Base-by-base conservation (phyloP, 495 filamentous ascomycete species). In the Penicillium odoratum region DNA sequence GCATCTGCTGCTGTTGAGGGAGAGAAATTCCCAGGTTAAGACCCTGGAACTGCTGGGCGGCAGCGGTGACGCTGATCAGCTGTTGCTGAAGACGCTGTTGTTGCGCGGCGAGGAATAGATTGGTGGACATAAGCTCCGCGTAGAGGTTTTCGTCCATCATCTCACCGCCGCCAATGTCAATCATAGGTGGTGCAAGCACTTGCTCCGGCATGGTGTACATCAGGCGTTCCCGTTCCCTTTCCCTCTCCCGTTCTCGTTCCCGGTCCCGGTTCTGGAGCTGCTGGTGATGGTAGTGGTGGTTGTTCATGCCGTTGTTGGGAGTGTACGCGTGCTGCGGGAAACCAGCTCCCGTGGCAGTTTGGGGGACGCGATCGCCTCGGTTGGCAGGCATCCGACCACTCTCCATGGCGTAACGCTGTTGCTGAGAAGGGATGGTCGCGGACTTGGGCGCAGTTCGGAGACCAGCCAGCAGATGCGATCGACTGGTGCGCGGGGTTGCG, bases 371-470 rank as follows among this genome's bases (percentile, higher is more conserved):
- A 30, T 76, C 78, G 5, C 66, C 64, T 50, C 72, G 72, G 52
- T 60, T 74, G 53, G 71, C 64, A 33, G 69, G 68, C 67, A 80
- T 82, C 43, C 77, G 73, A 58, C 72, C 70, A 21, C 65, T 67
- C 47, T 84, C 77, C 51, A 82, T 64, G 10, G 78, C 77, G 49
- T 74, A 67, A 46, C 78, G 68, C 59, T 83, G 81, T 58, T 83
- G 78, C 26, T 80, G 65, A 72, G 89, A 84, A 58, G 89, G 85
- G 60, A 89, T 85, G 31, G 79, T 85, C 30, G 90, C 88, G 43
- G 92, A 92, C 74, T 93, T 96, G 29, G 94, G 95, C 36, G 91
- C 91, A 61, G 94, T 99, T 64, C 94, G 85, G 53, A 99, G 81
- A 43, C 93, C 92, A 49, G 93, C 94, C 69, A 99, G 84, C 63